phyloP scores from a whole-genome alignment of 768 basidiomycete genomes.

The Tylopilus vinaceipallidus region DNA sequence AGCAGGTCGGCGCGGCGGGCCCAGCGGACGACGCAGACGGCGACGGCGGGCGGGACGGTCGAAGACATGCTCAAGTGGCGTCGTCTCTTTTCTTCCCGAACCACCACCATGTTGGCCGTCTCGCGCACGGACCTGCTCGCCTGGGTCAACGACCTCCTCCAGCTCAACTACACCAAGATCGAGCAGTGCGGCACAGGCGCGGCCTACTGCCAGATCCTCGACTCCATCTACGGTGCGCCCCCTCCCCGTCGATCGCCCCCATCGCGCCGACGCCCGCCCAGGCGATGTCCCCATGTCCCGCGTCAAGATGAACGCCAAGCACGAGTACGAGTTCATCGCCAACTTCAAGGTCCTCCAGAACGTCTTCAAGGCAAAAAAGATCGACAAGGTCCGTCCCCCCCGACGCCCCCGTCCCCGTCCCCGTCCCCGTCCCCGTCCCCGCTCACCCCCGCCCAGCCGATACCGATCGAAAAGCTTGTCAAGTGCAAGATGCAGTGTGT shows the following conservation, averaged over 20 bases:
- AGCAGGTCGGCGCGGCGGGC: conserved; percentile 37
- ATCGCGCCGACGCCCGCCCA: conserved; percentile 31
- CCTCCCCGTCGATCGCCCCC: conserved; percentile 8
- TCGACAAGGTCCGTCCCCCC: conserved; percentile 74
- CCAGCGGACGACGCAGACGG: conserved; percentile 39
- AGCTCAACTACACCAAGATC: conserved; percentile 87
- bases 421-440: conserved; percentile 2
- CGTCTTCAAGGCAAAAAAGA: conserved; percentile 85
- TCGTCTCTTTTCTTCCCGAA: conserved; percentile 31
- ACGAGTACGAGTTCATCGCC: conserved; percentile 91
- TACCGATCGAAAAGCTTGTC: conserved; percentile 89
- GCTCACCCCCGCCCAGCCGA: conserved; percentile 55
- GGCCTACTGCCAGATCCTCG: conserved; percentile 93
- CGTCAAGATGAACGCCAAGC: conserved; percentile 95
- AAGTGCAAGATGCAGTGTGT: conserved; percentile 99
- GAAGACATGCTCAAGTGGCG: not conserved
- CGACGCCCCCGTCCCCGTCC: not conserved
- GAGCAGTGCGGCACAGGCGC: conserved; percentile 91
- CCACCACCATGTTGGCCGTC: conserved; percentile 48
- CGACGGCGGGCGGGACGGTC: conserved; percentile 43
- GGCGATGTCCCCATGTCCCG: conserved; percentile 88
- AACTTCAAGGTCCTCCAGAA: conserved; percentile 98
- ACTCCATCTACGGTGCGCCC: conserved; percentile 85
- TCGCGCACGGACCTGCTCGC: conserved; percentile 84
- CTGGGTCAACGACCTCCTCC: conserved; percentile 94